Evolutionary conservation across 352 stramenopile genomes (phyloP), one percentile per base, ranked within the genome.

Genomic region (Phytophthora sp.): DNA sequence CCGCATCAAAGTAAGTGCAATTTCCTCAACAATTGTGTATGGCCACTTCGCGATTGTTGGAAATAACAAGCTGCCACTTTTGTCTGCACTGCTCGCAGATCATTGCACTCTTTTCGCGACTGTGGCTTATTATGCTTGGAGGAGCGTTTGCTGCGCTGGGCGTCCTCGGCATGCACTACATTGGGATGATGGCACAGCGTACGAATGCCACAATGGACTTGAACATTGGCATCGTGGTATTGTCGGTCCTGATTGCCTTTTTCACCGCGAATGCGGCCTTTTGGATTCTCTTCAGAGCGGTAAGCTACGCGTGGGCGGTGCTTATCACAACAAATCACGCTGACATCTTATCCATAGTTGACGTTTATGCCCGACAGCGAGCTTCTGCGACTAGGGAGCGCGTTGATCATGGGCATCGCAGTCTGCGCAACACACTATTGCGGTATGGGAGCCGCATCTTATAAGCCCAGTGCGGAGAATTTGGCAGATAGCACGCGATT

Each of bases 91-190:
- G n/a, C n/a, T n/a, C 15, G 11, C 20, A 88, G 75, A 76, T 82
- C 50, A 79, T 82, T 15, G 79, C 77, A 15, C 64, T 90, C 3
- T 88, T 90, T 31, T 87, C 75, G 8, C 66, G 77, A 1, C 66
- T 87, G 10, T 80, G 69, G 72, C 66, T 72, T 10, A 90, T 88
- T 49, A 60, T 81, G 31, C 44, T 83, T 12, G 81, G 77, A 24
- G 79, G 76, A 11, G 51, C 81, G 12, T 82, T 84, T 20, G 77
- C 81, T 2, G 79, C 77, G 0, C 53, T 88, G 4, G 81, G 81
- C 2, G 79, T 90, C 15, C 66, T 90, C 1, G 75, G 77, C 0
- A 91, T 91, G 81, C 81, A 89, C 55, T 91, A 87, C 66, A 28
- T 88, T 1, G 81, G 79, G 9, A 91, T 91, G 81, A 52, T 84